phyloP scores from a whole-genome alignment of 257 asterid species.

The Solanum neorickii region DNA sequence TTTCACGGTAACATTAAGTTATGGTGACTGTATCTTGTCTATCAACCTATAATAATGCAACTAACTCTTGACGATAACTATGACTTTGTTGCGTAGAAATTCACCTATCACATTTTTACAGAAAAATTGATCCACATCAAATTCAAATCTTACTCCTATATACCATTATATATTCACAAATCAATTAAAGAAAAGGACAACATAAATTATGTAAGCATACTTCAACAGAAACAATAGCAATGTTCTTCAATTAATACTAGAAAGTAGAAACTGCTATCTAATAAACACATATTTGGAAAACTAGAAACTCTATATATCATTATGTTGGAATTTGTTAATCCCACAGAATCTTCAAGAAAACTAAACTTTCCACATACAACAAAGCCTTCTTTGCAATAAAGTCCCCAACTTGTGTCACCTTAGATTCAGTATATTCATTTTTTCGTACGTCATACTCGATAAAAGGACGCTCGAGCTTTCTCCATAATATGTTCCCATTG shows the following conservation, averaged over 20 bases:
- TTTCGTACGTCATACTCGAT: background rate
- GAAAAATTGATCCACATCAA: no score
- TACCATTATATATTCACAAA: background rate
- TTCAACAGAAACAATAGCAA: background rate
- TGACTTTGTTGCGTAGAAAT: background rate
- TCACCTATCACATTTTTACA: background rate
- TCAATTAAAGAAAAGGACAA: background rate
- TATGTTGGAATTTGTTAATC: no score
- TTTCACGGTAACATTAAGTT: no score
- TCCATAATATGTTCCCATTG: background rate
- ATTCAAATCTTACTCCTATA: background rate
- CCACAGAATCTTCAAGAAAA: no score
- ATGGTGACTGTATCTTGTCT: background rate
- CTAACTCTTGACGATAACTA: background rate
- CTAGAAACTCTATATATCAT: no score
- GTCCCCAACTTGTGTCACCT: background rate
- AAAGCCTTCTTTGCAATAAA: no score
- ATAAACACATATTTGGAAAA: background rate
- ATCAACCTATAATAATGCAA: background rate
- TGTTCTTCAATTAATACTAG: background rate
- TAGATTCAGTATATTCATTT: background rate
- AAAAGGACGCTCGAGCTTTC: background rate
- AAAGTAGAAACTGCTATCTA: background rate
- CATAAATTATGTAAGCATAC: background rate
- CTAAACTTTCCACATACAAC: no score